Base-by-base conservation (phyloP, 73 alveolate genomes). In the Tetrahymena thermophila region DNA sequence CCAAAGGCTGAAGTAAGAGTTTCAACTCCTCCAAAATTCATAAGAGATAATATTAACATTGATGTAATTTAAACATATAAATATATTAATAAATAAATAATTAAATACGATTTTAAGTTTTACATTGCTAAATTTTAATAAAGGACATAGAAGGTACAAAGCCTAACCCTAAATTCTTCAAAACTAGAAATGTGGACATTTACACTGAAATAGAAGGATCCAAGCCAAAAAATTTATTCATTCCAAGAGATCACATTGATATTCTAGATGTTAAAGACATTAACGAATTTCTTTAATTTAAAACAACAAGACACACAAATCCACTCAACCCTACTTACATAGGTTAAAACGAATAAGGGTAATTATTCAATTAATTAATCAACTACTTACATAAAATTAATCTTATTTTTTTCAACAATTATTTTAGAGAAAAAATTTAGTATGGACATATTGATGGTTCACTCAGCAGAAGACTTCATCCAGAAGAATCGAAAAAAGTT, bases 101-200 rank as follows among this genome's bases (percentile, higher is more conserved):
- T 16, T 13, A n/a, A 2, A n/a, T 57, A 10, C n/a, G n/a, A n/a
- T n/a, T n/a, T n/a, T n/a, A n/a, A n/a, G n/a, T n/a, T n/a, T n/a
- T n/a, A n/a, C n/a, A n/a, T n/a, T n/a, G n/a, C n/a, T n/a, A n/a
- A n/a, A n/a, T n/a, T n/a, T n/a, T 85, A 95, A 97, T 97, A 35
- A 96, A 97, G 37, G 99, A 98, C 95, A 98, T 99, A 56, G 97
- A 98, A 95, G 99, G 99, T 4, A 98, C 99, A 21, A 96, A 97
- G 85, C 99, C 99, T 0, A 58, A 95, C 55, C 37, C 95, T 37
- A 96, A 96, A 57, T 96, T 95, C 42, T 97, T 97, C 56, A 98
- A 97, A 96, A 94, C 96, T 44, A 98, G 99, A 93, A 98, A 97
- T 56, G 97, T 96, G 19, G 96, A 97, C 95, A 97, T 94, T 56